Evolutionary conservation across 163 green algal species (phyloP).

Genomic region (Chlorella variabilis): DNA sequence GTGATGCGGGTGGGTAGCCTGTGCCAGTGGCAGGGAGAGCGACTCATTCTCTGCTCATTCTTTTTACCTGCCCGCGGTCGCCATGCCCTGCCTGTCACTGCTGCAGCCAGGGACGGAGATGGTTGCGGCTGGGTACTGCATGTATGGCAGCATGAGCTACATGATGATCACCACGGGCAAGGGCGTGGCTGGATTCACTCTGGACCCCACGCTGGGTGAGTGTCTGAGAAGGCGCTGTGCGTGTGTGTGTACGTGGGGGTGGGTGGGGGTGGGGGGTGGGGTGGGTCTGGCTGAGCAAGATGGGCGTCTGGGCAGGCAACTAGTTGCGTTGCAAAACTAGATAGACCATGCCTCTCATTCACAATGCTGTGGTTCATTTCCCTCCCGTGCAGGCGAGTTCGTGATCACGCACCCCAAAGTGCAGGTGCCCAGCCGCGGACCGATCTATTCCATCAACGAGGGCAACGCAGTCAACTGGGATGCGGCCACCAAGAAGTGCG

Average conservation of each 20-base stretch:
- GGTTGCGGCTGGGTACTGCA: slow-evolving; percentile 80
- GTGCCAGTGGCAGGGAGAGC: neutral
- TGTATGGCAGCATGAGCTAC: slow-evolving; percentile 74
- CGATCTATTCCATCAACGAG: slow-evolving; percentile 84
- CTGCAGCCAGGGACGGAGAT: slow-evolving; percentile 67
- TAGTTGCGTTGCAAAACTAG: too few relatives aligned
- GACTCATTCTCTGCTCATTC: neutral
- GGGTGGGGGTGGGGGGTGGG: neutral
- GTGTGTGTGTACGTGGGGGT: too few relatives aligned
- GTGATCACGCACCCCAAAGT: slow-evolving; percentile 70
- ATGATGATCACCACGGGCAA: slow-evolving; percentile 66
- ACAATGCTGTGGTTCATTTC: too few relatives aligned
- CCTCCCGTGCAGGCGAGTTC: slow-evolving; percentile 60
- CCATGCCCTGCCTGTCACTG: too few relatives aligned
- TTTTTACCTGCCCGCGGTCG: neutral
- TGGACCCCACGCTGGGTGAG: slow-evolving; percentile 68
- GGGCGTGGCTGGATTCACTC: slow-evolving; percentile 67
- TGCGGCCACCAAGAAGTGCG: slow-evolving; percentile 54
- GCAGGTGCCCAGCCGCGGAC: slow-evolving; percentile 57
- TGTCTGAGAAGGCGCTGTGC: too few relatives aligned
- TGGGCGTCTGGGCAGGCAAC: too few relatives aligned
- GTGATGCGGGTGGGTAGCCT: slow-evolving; percentile 50
- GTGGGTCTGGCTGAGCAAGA: too few relatives aligned
- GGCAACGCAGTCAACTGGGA: slow-evolving; percentile 74
- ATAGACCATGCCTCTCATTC: too few relatives aligned